Conservation (phyloP, 2,329 filamentous ascomycete genomes). For the Allantophomopsis lycopodina region DNA sequence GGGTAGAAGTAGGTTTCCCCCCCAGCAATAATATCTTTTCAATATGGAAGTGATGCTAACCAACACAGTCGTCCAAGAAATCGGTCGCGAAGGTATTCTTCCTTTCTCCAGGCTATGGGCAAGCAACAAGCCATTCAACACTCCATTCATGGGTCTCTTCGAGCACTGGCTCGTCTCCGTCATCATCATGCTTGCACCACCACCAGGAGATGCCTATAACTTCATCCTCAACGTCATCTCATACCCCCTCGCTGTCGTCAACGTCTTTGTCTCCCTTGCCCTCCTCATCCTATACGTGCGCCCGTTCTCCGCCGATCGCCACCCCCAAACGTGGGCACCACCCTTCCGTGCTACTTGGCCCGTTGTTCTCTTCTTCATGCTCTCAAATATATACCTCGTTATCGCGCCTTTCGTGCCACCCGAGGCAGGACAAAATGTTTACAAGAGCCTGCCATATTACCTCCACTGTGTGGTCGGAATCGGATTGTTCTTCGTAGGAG, state of each 20-base stretch:
- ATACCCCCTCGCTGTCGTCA: slow-evolving; percentile 46
- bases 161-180: slow-evolving; percentile 51
- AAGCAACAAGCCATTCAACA: slow-evolving; percentile 49
- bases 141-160: slow-evolving; percentile 44
- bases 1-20: slow-evolving; percentile 27
- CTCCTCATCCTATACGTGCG: slow-evolving; percentile 38
- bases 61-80: slow-evolving; percentile 40
- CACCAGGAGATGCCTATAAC: slow-evolving; percentile 53
- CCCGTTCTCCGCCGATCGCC: slow-evolving; percentile 29
- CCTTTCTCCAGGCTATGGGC: slow-evolving; percentile 50
- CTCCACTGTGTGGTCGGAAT: slow-evolving; percentile 44
- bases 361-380: slow-evolving; percentile 41
- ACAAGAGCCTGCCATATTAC: slow-evolving; percentile 39
- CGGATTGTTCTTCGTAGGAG: slow-evolving; percentile 35
- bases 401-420: slow-evolving; percentile 44
- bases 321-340: slow-evolving; percentile 35
- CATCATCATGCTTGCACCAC: slow-evolving; percentile 52
- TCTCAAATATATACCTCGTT: slow-evolving; percentile 47
- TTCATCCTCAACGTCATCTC: slow-evolving; percentile 46
- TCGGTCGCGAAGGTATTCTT: slow-evolving; percentile 52
- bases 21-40: too few relatives aligned
- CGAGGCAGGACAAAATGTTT: slow-evolving; percentile 33
- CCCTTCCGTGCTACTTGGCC: slow-evolving; percentile 39
- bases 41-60: too few relatives aligned
- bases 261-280: slow-evolving; percentile 36